Evolutionary conservation across 495 filamentous ascomycete species (phyloP).

Genomic region (Amphirosellinia nigrospora): DNA sequence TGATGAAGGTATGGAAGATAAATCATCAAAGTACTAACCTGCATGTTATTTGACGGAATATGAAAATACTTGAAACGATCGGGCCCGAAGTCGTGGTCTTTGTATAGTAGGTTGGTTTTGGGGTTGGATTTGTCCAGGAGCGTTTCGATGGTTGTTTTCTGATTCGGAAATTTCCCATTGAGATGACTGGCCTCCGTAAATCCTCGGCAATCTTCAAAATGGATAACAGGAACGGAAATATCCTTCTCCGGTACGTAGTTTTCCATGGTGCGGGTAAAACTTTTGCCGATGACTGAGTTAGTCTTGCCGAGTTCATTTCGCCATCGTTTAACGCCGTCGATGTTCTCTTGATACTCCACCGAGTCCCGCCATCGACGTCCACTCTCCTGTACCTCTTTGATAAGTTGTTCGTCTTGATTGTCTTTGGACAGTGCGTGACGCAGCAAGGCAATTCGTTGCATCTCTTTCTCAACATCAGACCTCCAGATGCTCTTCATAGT

Average conservation of each 20-base stretch:
- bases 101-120: not conserved
- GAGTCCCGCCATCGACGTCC: not conserved
- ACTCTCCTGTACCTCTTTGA: not conserved
- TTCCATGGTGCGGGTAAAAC: not conserved
- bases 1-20: not conserved
- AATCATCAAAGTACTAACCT: slow-evolving; percentile 20
- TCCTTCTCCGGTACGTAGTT: slow-evolving; percentile 30
- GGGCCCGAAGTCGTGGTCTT: not conserved
- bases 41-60: slow-evolving; percentile 38
- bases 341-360: not conserved
- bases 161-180: slow-evolving; percentile 32
- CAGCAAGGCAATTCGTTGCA: not conserved
- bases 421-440: not conserved
- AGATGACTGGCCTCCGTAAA: not conserved
- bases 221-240: slow-evolving; percentile 28
- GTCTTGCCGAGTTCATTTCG: not conserved
- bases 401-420: not conserved
- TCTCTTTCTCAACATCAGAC: not conserved
- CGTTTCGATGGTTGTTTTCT: slow-evolving; percentile 24
- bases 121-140: not conserved
- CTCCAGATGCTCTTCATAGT: not conserved
- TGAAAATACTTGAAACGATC: slow-evolving; percentile 30
- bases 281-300: not conserved
- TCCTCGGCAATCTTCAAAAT: slow-evolving; percentile 8
- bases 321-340: not conserved